Evolutionary conservation across 305 asterid genomes (phyloP), one percentile per base, ranked within the genome.

Genomic region (Solanum hybrid): DNA sequence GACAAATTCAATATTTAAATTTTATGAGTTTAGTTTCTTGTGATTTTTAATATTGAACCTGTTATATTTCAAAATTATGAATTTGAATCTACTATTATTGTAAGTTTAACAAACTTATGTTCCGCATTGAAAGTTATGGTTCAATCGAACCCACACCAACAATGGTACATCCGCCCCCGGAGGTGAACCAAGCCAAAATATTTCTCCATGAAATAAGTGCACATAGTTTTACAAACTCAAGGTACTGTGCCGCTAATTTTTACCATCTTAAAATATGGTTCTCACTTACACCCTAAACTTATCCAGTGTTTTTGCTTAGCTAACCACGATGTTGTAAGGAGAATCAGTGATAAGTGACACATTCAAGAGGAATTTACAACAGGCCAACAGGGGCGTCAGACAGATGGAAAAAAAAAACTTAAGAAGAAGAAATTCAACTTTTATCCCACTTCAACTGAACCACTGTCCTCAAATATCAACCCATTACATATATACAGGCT

Each of bases 401-500:
- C 37, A 81, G 14, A 81, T 22, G 0, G 4, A 40, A 42, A 42
- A 42, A 4, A 46, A 64, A 84, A 10, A 0, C 16, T 42, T 10
- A 3, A 81, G 71, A 81, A 42, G 16, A 82, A 42, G 10, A 84
- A 84, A 46, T 51, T 51, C 73, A 84, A 46, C 73, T 31, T 84
- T 17, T 29, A 29, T 56, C 69, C 72, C 24, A 16, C 56, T 89
- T 86, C 79, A 80, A 81, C 35, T 79, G 46, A 86, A 82, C 38
- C 87, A 82, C 87, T 80, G 85, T 22, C 79, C 73, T 42, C 85
- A 90, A 90, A 90, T 89, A 81, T 81, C 86, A 81, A 81, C 87
- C 80, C 37, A 64, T 29, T 32, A 92, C 82, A 89, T 91, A 91
- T 93, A 90, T 90, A 90, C 92, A 92, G 66, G 87, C 92, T 92